A percentile compares a stretch with the other conserved stretches of the same genome.
These are phyloP conservation scores for Pichia sp. DNA, from an alignment of 1,139 yeast species.

Conservation along the genomic window DNA sequence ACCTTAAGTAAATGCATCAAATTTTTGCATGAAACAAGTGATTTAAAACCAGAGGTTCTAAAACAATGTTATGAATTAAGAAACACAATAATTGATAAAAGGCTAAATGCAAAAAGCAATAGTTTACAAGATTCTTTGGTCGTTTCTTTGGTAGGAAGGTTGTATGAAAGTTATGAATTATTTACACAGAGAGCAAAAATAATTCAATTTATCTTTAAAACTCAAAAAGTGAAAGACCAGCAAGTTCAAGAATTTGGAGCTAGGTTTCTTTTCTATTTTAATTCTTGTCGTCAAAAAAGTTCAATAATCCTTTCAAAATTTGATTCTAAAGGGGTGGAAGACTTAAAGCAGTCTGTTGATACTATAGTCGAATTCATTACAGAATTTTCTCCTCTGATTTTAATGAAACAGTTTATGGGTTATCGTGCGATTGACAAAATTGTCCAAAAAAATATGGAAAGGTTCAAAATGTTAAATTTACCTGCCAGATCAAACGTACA, in stretches of 20 bases:
- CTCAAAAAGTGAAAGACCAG: background rate
- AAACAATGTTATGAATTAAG: background rate
- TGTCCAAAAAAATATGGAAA: conserved; percentile 1
- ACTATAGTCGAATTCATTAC: conserved; percentile 1
- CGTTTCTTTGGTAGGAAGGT: no score
- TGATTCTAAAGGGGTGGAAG: conserved; percentile 4
- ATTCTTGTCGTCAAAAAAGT: background rate
- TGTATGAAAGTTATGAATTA: background rate
- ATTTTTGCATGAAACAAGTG: background rate
- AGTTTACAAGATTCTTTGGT: no score
- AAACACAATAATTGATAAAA: background rate
- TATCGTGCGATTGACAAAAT: conserved; percentile 4
- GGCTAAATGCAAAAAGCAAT: background rate
- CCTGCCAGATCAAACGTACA: background rate
- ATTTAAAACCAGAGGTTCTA: background rate
- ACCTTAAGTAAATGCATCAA: background rate
- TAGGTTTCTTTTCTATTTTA: background rate
- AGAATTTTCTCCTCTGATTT: background rate
- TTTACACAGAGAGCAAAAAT: conserved; percentile 2
- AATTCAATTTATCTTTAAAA: background rate
- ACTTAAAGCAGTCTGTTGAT: conserved; percentile 2
- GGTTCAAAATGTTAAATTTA: background rate
- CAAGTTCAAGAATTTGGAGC: background rate
- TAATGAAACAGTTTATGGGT: conserved; percentile 1
- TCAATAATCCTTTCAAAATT: conserved; percentile 5